These are phyloP conservation scores for Mucor lusitanicus DNA, from an alignment of 371 early-diverging fungal genomes.

Conservation along the genomic window DNA sequence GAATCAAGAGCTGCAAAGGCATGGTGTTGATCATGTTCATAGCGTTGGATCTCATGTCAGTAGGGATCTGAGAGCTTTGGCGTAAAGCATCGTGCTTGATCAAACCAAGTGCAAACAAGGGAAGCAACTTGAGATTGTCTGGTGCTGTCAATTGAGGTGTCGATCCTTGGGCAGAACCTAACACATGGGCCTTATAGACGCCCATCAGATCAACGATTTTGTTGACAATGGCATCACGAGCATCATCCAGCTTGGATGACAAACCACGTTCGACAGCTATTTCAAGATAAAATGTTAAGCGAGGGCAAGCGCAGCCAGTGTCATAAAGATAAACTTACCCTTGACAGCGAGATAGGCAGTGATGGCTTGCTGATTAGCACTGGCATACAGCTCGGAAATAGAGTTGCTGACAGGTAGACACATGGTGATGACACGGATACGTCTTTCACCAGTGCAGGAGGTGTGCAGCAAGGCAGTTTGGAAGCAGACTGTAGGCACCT, in stretches of 20 bases:
- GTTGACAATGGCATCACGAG: constrained; percentile 79
- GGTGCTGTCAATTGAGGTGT: constrained; percentile 63
- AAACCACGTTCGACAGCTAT: constrained; percentile 62
- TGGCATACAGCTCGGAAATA: constrained; percentile 70
- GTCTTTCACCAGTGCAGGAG: constrained; percentile 70
- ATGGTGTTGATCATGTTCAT: constrained; percentile 63
- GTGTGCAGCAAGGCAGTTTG: constrained; percentile 89
- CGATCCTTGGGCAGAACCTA: constrained; percentile 60
- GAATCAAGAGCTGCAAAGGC: constrained; percentile 56
- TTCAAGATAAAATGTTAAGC: background rate
- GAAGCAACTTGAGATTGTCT: constrained; percentile 67
- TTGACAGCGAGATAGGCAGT: constrained; percentile 78
- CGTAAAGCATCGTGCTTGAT: constrained; percentile 62
- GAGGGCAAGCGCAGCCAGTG: background rate
- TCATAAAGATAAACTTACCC: constrained; percentile 38
- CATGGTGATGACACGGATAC: constrained; percentile 84
- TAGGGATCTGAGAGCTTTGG: constrained; percentile 39
- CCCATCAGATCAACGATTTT: constrained; percentile 85
- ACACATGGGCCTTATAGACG: constrained; percentile 82
- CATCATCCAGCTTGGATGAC: constrained; percentile 70
- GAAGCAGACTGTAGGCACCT: constrained; percentile 68
- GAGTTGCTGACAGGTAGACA: constrained; percentile 75
- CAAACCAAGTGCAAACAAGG: constrained; percentile 63
- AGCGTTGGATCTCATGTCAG: constrained; percentile 61
- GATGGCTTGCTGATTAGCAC: constrained; percentile 87